Conservation (phyloP, 352 stramenopile species). For the Phytophthora pistaciae region DNA sequence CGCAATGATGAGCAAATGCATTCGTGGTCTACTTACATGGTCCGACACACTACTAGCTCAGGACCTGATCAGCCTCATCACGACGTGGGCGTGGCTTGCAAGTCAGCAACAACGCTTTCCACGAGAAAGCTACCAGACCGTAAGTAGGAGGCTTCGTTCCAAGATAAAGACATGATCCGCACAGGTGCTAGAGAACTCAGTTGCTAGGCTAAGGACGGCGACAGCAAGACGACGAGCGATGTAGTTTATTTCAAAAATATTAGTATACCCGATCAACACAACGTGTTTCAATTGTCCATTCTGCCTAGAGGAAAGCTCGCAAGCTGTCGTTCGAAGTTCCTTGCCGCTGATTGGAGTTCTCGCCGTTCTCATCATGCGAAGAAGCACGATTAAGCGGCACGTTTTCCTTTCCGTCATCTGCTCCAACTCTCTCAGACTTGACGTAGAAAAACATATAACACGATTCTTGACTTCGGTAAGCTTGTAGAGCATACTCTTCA, state of each 20-base stretch:
- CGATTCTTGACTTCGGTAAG: slow-evolving; percentile 82
- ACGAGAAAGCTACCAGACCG: not conserved
- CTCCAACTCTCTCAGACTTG: slow-evolving; percentile 37
- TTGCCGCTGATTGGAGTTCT: slow-evolving; percentile 33
- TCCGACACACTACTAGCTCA: not conserved
- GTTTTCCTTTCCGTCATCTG: slow-evolving; percentile 75
- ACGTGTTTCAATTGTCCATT: slow-evolving; percentile 1
- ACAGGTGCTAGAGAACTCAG: not conserved
- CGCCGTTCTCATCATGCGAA: slow-evolving; percentile 31
- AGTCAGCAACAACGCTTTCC: not conserved
- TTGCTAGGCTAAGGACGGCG: not conserved
- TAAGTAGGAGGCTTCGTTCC: slow-evolving; percentile 1
- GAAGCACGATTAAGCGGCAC: slow-evolving; percentile 33
- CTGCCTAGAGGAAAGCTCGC: slow-evolving; percentile 47
- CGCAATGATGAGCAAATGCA: slow-evolving; percentile 32
- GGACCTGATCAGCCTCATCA: not conserved
- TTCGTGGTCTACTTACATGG: not conserved
- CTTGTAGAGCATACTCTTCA: slow-evolving; percentile 78
- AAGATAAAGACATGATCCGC: slow-evolving; percentile 11
- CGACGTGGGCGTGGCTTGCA: not conserved
- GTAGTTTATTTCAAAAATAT: slow-evolving; percentile 40
- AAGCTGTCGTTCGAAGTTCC: slow-evolving; percentile 17
- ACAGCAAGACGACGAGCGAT: slow-evolving; percentile 16
- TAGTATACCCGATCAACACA: slow-evolving; percentile 41
- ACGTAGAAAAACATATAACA: slow-evolving; percentile 93